Percentiles rank a stretch among this genome's conserved stretches.
These are phyloP conservation scores for Pichia sorboxylosa DNA, from an alignment of 1,139 yeast genomes.

Conservation along the genomic window DNA sequence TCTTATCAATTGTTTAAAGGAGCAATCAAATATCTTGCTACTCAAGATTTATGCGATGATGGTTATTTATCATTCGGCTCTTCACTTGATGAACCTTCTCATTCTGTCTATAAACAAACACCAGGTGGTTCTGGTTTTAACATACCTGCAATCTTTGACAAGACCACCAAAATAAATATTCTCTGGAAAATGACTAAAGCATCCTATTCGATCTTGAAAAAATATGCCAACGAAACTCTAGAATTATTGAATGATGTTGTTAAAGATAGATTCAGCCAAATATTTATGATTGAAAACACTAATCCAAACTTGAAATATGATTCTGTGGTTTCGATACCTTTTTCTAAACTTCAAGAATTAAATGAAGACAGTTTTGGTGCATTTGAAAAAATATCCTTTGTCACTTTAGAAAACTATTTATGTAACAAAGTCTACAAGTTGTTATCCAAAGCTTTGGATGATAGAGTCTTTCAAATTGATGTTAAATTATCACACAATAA, in stretches of 20 bases:
- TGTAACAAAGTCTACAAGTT: conserved; percentile 50
- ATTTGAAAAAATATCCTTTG: conserved; percentile 58
- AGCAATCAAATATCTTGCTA: conserved; percentile 67
- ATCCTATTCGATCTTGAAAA: conserved; percentile 50
- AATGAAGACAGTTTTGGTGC: conserved; percentile 45
- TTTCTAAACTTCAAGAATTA: conserved; percentile 17
- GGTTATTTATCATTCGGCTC: conserved; percentile 56
- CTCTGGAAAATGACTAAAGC: conserved; percentile 71
- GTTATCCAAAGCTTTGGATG: conserved; percentile 55
- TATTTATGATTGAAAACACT: conserved; percentile 58
- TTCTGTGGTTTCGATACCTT: conserved; percentile 39
- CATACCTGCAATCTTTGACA: conserved; percentile 68
- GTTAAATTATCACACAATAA: conserved; percentile 22
- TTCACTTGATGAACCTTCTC: conserved; percentile 39
- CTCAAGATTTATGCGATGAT: conserved; percentile 49
- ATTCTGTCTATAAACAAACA: conserved; percentile 29
- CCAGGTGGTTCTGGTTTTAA: conserved; percentile 56
- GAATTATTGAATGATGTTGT: conserved; percentile 64
- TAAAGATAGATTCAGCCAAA: conserved; percentile 72
- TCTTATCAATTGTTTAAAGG: conserved; percentile 90
- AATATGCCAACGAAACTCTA: conserved; percentile 60
- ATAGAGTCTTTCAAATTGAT: conserved; percentile 41
- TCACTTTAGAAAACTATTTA: conserved; percentile 58
- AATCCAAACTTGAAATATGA: conserved; percentile 56
- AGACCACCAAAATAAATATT: conserved; percentile 61